Percentiles rank a stretch among this genome's conserved stretches.
These are phyloP conservation scores for Podospora tetraspora DNA, from an alignment of 495 filamentous ascomycete genomes.

Conservation along the genomic window DNA sequence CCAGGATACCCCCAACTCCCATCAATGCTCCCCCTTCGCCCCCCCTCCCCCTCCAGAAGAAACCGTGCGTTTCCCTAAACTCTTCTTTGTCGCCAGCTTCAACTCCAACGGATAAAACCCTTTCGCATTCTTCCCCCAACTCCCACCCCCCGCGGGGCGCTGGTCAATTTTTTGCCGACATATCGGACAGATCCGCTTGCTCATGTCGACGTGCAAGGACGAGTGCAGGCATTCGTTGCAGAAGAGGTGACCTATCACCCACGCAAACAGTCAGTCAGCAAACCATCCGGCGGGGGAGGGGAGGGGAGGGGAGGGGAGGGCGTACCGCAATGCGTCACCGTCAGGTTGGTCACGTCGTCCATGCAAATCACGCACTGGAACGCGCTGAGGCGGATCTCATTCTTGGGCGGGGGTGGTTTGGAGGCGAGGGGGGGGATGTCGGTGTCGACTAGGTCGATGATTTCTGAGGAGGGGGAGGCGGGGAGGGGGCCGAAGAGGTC, in stretches of 20 bases:
- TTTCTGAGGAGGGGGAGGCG: conserved; percentile 19
- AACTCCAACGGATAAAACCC: conserved; percentile 55
- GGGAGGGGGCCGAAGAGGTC: background rate
- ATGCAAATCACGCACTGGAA: conserved; percentile 82
- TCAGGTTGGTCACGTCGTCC: conserved; percentile 67
- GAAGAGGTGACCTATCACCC: conserved; percentile 68
- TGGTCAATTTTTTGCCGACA: conserved; percentile 54
- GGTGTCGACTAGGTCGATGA: conserved; percentile 57
- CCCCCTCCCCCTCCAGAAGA: no score
- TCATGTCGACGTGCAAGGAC: conserved; percentile 56
- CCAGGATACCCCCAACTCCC: background rate
- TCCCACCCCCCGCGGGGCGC: conserved; percentile 33
- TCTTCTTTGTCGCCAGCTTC: conserved; percentile 52
- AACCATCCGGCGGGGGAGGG: background rate
- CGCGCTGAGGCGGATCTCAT: conserved; percentile 48
- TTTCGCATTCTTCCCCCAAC: conserved; percentile 34
- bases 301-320: conserved; percentile 7
- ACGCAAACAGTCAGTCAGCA: background rate
- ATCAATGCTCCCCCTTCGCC: conserved; percentile 10
- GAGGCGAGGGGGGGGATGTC: conserved; percentile 45
- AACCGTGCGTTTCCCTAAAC: conserved; percentile 36
- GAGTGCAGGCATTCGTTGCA: conserved; percentile 77
- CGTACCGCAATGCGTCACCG: conserved; percentile 80
- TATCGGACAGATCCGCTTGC: conserved; percentile 47
- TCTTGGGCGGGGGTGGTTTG: conserved; percentile 44